Evolutionary conservation across 306 rosid genomes (phyloP), one percentile per base, ranked within the genome.

Genomic region (Gleditsia sinensis): DNA sequence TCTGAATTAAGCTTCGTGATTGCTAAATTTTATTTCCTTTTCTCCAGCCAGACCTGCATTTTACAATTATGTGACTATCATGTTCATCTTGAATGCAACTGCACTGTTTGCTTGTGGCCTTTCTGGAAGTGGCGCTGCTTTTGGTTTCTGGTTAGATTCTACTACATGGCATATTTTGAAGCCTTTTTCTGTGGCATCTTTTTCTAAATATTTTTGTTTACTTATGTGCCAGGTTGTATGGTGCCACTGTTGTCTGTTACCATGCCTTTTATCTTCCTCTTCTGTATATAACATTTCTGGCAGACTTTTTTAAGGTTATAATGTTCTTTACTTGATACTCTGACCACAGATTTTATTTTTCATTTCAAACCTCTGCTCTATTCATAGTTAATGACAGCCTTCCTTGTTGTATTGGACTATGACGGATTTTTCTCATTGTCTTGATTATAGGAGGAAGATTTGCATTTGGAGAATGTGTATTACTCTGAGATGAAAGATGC

Each of bases 401-500:
- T 36, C 7, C n/a, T 37, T 42, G n/a, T 53, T 12, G 3, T 30
- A 9, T 25, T 6, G 8, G n/a, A n/a, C 0, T 54, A 27, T 43
- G 25, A 46, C 37, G n/a, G 40, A 36, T 23, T 27, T 37, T 42
- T 64, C 32, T 69, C 40, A 9, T 57, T 30, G 33, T 68, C 80
- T 32, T 68, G n/a, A 21, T 69, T 48, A 32, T 78, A 93, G 98
- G 98, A 91, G 80, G 94, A 94, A 6, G 91, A 84, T 83, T 60
- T 91, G 86, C 87, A 84, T 60, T 86, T 94, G 87, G 98, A 94
- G 71, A 89, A 86, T 77, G 90, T 87, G 23, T 89, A 94, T 78
- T 94, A 94, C 79, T 94, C 97, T 14, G 97, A 94, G 78, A 94
- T 94, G 98, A 94, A 91, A 87, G 98, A 94, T 79, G 94, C 98